Base-by-base conservation (phyloP, 345 rosid species). In the Populus tremula region DNA sequence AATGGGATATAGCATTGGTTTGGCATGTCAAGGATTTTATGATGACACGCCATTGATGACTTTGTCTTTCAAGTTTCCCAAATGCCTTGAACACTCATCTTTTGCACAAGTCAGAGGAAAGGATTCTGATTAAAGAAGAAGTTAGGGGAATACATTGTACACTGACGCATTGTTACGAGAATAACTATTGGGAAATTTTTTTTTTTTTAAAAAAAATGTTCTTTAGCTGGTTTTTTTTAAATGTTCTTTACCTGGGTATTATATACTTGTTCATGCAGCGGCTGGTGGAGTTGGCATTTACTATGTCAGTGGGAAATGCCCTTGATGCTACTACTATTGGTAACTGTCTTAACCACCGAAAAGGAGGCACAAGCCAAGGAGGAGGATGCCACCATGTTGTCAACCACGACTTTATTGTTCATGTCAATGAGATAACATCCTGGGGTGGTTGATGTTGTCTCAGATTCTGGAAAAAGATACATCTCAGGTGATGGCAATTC, bases 381-480 rank as follows among this genome's bases (percentile, higher is more conserved):
- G 27, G 97, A 94, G 95, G 98, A 47, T 91, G 98, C 70, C 95
- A 87, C 88, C 93, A 93, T 83, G 91, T 87, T 39, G 87, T 94
- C 43, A 76, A 88, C 73, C 88, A 89, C 74, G 97, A 94, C 74
- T 91, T 94, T 78, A 91, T 89, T 79, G 41, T 89, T 47, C 84
- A 87, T 33, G 94, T 93, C 80, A 90, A 86, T 31, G 93, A 90
- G 74, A 88, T 93, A 67, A 93, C 98, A 59, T 85, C 89, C 2
- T 69, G 96, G 98, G 67, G 97, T 33, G 35, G 5, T 94, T 29
- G 78, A 94, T 68, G 98, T 88, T 77, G 97, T 90, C 27, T 94
- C 91, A 73, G 97, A 94, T 83, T 90, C 96, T 7, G 96, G 97
- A 97, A 73, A 94, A 91, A 84, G 96, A 94, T 81, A 91, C 96